Evolutionary conservation across 129 eudicot genomes (phyloP).

Genomic region (Flaveria brownii): DNA sequence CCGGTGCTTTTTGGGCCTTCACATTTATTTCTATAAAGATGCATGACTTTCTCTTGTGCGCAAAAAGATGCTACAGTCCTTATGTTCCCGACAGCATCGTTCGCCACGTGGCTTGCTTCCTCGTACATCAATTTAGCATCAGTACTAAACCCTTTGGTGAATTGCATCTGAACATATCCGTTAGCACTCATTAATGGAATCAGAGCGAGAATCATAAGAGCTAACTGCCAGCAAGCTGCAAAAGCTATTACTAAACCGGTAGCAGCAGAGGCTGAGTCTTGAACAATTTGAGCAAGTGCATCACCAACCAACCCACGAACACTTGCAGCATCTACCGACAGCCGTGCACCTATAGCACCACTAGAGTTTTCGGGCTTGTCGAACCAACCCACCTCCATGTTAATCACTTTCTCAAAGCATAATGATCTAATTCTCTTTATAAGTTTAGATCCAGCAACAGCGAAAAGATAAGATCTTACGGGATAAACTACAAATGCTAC

Average conservation of each 20-base stretch:
- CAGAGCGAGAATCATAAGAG: slow-evolving; percentile 3
- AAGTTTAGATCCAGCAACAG: slow-evolving; percentile 76
- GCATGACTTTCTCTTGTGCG: slow-evolving; percentile 51
- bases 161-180: slow-evolving; percentile 5
- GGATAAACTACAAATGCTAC: slow-evolving; percentile 64
- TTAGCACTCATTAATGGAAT: slow-evolving; percentile 12
- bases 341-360: slow-evolving; percentile 81
- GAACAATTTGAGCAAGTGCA: slow-evolving; percentile 14
- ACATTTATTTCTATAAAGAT: slow-evolving; percentile 22
- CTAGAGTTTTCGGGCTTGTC: slow-evolving; percentile 75
- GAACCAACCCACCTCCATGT: slow-evolving; percentile 91
- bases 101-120: slow-evolving; percentile 11
- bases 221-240: slow-evolving; percentile 23
- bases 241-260: background rate
- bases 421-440: slow-evolving; percentile 62
- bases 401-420: slow-evolving; percentile 73
- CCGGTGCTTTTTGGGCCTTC: background rate
- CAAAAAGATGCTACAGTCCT: slow-evolving; percentile 8
- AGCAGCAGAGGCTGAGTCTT: slow-evolving; percentile 36
- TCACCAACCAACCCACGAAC: slow-evolving; percentile 59
- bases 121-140: slow-evolving; percentile 8
- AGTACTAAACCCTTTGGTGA: slow-evolving; percentile 4
- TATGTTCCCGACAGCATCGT: slow-evolving; percentile 17
- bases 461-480: slow-evolving; percentile 59
- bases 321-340: slow-evolving; percentile 75